Conservation (phyloP, 2,329 filamentous ascomycete species). For the Fusarium napiforme region DNA sequence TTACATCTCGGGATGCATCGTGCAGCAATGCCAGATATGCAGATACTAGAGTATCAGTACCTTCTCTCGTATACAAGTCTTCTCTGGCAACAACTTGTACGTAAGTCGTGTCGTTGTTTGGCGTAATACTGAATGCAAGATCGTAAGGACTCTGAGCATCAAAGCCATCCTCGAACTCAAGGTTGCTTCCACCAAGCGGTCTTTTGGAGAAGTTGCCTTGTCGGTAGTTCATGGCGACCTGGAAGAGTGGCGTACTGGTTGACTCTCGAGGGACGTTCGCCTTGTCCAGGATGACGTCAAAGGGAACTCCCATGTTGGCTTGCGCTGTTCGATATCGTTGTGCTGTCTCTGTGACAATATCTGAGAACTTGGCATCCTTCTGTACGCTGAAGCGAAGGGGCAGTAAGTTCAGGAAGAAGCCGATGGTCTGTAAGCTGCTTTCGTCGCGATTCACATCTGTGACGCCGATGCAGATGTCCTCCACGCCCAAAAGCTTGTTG, state of each 20-base stretch:
- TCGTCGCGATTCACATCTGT: neutral
- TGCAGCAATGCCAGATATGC: neutral
- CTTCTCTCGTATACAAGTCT: neutral
- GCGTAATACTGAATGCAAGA: neutral
- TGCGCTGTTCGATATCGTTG: neutral
- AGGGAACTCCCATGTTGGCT: neutral
- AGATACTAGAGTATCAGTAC: neutral
- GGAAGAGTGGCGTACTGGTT: neutral
- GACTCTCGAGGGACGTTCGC: neutral
- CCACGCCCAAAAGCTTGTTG: neutral
- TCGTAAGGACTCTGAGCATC: neutral
- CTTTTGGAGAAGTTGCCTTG: slow-evolving; percentile 1
- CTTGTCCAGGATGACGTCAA: neutral
- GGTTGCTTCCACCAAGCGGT: neutral
- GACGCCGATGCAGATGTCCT: neutral
- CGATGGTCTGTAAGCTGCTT: neutral
- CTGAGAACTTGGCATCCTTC: neutral
- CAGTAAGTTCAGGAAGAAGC: neutral
- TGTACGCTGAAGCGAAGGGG: neutral
- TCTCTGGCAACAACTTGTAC: neutral
- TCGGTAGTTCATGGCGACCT: neutral
- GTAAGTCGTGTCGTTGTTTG: neutral
- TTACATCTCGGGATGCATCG: neutral
- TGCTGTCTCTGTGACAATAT: neutral
- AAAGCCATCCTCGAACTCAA: neutral